These are phyloP conservation scores for Leccinellum luteum DNA, from an alignment of 768 basidiomycete species.

Conservation along the genomic window DNA sequence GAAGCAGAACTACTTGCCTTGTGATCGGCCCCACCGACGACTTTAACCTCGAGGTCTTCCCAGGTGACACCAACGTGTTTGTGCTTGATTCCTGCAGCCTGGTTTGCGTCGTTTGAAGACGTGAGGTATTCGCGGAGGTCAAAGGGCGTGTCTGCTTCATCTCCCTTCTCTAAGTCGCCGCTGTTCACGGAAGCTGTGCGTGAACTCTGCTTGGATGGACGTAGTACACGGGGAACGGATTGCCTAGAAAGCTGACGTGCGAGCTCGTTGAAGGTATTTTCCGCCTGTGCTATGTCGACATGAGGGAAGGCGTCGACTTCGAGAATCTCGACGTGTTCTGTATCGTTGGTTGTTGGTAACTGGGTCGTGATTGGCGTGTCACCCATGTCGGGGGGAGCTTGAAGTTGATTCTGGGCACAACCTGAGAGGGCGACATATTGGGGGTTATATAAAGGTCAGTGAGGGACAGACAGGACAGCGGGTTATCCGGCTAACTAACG, in stretches of 20 bases:
- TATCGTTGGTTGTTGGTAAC: neutral
- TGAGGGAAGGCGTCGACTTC: constrained; percentile 29
- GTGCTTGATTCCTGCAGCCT: constrained; percentile 63
- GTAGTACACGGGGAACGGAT: neutral
- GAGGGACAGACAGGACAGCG: no score
- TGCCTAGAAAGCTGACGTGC: constrained; percentile 36
- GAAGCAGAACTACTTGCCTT: constrained; percentile 41
- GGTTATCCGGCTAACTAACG: neutral
- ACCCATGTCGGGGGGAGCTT: constrained; percentile 5
- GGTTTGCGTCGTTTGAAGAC: constrained; percentile 63
- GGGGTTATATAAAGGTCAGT: constrained; percentile 14
- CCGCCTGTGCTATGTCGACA: constrained; percentile 51
- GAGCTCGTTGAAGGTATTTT: constrained; percentile 55
- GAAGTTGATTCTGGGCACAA: neutral
- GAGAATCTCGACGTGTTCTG: constrained; percentile 19
- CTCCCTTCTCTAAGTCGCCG: constrained; percentile 43
- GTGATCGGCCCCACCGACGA: constrained; percentile 50
- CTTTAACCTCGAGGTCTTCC: constrained; percentile 65
- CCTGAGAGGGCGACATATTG: neutral
- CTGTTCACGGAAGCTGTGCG: constrained; percentile 25
- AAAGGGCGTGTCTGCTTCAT: constrained; percentile 39
- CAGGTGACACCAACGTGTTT: constrained; percentile 78
- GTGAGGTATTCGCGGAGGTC: constrained; percentile 68
- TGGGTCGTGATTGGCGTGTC: neutral
- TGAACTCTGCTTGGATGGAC: constrained; percentile 19